These are phyloP conservation scores for Sistotremastrum suecicum DNA, from an alignment of 768 basidiomycete species.

Conservation along the genomic window DNA sequence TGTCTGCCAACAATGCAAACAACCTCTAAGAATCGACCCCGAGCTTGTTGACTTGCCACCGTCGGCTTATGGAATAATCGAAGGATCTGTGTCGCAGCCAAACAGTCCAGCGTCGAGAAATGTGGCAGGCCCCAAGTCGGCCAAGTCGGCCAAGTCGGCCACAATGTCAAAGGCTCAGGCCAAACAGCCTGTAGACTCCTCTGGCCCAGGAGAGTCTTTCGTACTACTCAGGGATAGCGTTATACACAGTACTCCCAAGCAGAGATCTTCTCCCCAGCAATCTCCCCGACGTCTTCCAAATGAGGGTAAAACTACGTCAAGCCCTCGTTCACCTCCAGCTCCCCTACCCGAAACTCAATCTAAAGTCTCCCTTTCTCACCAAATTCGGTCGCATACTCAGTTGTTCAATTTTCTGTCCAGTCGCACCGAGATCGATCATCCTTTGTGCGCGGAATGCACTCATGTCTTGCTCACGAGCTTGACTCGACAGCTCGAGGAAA, in stretches of 20 bases:
- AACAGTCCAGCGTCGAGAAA: constrained; percentile 25
- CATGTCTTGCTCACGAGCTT: constrained; percentile 64
- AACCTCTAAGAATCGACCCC: constrained; percentile 84
- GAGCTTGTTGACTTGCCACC: constrained; percentile 80
- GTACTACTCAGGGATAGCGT: constrained; percentile 80
- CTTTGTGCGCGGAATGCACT: constrained; percentile 90
- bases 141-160: constrained; percentile 33
- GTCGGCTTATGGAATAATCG: constrained; percentile 78
- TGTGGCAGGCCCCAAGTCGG: constrained; percentile 20
- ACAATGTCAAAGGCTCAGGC: constrained; percentile 39
- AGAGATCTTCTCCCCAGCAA: constrained; percentile 22
- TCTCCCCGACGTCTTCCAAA: constrained; percentile 29
- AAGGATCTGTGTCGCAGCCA: constrained; percentile 48
- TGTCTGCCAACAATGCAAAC: constrained; percentile 83
- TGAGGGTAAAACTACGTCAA: constrained; percentile 18
- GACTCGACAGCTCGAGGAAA: constrained; percentile 74
- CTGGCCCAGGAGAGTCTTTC: constrained; percentile 71
- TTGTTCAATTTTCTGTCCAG: constrained; percentile 68
- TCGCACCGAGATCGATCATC: constrained; percentile 76
- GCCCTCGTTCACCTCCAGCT: constrained; percentile 20
- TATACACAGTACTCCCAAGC: constrained; percentile 47
- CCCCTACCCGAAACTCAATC: constrained; percentile 40
- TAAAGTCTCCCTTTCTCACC: constrained; percentile 65
- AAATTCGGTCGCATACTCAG: constrained; percentile 58
- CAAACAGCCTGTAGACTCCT: constrained; percentile 46